These are phyloP conservation scores for Lablab purpureus DNA, from an alignment of 306 rosid genomes.

Conservation along the genomic window DNA sequence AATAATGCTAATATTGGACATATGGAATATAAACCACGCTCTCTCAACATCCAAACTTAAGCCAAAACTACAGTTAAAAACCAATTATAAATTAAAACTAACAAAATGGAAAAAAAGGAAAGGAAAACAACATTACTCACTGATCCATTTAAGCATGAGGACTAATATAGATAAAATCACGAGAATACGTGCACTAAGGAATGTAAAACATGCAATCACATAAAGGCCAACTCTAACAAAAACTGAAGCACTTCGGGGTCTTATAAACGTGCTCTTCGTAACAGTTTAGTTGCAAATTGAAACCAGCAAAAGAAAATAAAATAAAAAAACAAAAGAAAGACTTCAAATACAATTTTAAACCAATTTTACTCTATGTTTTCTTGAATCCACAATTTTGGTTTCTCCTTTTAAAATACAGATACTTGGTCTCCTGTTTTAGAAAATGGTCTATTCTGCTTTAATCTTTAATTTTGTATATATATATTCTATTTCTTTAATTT, in stretches of 20 bases:
- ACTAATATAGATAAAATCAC: neutral
- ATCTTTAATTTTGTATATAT: no score
- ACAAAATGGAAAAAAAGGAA: conserved; percentile 19
- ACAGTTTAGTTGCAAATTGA: neutral
- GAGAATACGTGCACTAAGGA: neutral
- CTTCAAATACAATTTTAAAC: no score
- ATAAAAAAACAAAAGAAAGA: neutral
- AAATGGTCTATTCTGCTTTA: no score
- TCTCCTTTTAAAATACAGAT: no score
- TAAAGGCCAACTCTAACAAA: neutral
- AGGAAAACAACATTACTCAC: neutral
- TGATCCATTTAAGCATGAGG: conserved; percentile 3
- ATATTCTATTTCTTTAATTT: no score
- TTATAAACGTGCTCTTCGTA: neutral
- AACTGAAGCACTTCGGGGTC: neutral
- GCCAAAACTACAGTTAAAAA: conserved; percentile 10
- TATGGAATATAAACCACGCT: conserved; percentile 10
- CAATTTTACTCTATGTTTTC: no score
- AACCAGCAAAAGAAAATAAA: neutral
- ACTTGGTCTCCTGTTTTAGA: no score
- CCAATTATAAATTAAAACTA: neutral
- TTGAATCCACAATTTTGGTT: no score
- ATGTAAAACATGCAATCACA: neutral
- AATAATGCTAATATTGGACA: conserved; percentile 9
- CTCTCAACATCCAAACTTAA: neutral